Percentiles rank a stretch among this genome's conserved stretches.
Conservation (phyloP, 371 early-diverging fungal genomes). For the Nematocida sp. region DNA sequence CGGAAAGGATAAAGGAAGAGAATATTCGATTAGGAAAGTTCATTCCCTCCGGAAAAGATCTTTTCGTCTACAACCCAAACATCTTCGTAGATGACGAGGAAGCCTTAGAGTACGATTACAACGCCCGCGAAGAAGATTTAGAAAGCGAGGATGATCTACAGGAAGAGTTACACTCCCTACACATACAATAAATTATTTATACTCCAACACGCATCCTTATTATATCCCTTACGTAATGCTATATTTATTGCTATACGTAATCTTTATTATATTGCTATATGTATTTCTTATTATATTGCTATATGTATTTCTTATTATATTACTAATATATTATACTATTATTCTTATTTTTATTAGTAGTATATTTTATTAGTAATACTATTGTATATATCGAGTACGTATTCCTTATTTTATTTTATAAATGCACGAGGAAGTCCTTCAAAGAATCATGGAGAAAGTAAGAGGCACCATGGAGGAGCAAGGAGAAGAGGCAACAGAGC, state of each 20-base stretch:
- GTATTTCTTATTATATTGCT: neutral
- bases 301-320: neutral
- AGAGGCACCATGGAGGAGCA: conserved; percentile 2
- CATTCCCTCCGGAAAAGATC: conserved; percentile 73
- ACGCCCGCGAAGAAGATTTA: conserved; percentile 61
- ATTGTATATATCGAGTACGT: neutral
- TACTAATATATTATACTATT: neutral
- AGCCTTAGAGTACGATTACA: conserved; percentile 64
- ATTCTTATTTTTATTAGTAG: neutral
- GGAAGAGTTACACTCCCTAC: conserved; percentile 6
- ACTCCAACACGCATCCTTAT: neutral
- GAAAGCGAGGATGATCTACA: conserved; percentile 30
- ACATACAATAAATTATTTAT: conserved; percentile 6
- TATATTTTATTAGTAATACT: no score
- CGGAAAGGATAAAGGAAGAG: conserved; percentile 75
- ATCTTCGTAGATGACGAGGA: conserved; percentile 75
- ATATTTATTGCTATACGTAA: no score
- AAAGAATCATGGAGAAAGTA: conserved; percentile 3
- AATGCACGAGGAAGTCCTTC: conserved; percentile 3
- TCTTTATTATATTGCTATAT: neutral
- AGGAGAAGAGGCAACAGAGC: neutral
- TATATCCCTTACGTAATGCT: no score
- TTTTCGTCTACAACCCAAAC: conserved; percentile 91
- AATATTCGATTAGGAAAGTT: conserved; percentile 51
- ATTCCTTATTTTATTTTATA: conserved; percentile 35